Conservation (phyloP, 257 asterid species). For the Parsonsia alboflavescens region DNA sequence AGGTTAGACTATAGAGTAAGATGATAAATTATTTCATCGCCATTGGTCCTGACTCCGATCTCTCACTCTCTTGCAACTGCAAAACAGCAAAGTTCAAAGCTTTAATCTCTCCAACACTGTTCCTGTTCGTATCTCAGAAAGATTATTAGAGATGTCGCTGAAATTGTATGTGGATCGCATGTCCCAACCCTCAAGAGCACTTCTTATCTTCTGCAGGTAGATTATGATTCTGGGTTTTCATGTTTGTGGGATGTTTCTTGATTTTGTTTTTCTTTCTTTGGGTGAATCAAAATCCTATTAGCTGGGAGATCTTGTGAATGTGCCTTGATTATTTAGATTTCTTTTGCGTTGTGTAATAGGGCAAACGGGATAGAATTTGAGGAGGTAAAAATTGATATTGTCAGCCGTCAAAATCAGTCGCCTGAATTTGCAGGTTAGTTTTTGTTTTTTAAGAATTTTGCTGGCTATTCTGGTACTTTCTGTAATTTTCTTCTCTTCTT, state of each 20-base stretch:
- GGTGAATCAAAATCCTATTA: background rate
- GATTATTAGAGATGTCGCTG: constrained; percentile 39
- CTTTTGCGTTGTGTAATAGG: constrained; percentile 28
- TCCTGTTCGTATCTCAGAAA: background rate
- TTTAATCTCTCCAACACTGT: background rate
- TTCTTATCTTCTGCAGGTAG: constrained; percentile 90
- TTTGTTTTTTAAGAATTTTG: background rate
- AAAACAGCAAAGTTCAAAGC: background rate
- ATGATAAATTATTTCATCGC: too few relatives aligned
- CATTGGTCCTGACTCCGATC: too few relatives aligned
- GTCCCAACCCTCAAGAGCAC: constrained; percentile 87
- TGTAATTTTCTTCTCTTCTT: background rate
- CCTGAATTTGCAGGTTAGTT: constrained; percentile 58
- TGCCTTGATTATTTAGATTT: background rate
- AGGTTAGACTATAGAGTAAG: too few relatives aligned
- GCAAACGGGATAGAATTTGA: constrained; percentile 78
- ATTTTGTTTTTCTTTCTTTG: background rate
- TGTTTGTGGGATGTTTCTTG: constrained; percentile 1
- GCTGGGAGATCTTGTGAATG: background rate
- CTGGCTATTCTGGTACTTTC: background rate
- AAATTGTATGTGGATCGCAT: constrained; percentile 73
- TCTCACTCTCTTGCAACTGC: too few relatives aligned
- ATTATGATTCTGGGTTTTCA: background rate
- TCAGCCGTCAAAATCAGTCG: constrained; percentile 52
- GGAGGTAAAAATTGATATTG: constrained; percentile 54